Evolutionary conservation across 176 grass and related monocot genomes (phyloP).

Genomic region (Rhynchospora tenuis): DNA sequence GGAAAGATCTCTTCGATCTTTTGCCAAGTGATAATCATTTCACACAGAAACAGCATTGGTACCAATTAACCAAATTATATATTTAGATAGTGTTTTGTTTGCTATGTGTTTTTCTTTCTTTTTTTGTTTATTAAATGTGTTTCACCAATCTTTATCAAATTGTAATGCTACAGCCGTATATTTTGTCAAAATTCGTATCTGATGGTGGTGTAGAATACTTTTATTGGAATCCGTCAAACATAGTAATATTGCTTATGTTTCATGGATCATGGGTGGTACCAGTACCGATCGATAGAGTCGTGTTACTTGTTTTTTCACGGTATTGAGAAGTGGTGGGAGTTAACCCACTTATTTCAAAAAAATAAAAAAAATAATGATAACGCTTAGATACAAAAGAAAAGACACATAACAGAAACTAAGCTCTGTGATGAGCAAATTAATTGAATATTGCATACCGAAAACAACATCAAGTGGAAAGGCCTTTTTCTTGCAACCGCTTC

Average conservation of each 20-base stretch:
- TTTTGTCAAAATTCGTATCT: neutral
- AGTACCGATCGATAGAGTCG: too few species aligned
- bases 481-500: slow-evolving; percentile 9
- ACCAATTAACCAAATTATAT: neutral
- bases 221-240: neutral
- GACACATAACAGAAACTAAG: neutral
- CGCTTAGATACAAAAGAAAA: neutral
- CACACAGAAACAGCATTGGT: too few species aligned
- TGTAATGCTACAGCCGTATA: neutral
- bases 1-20: too few species aligned
- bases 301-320: too few species aligned
- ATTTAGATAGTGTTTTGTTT: neutral
- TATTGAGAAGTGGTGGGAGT: too few species aligned
- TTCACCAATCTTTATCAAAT: neutral
- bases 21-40: too few species aligned
- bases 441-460: neutral
- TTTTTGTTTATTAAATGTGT: neutral
- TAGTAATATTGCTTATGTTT: too few species aligned
- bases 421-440: neutral
- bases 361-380: neutral
- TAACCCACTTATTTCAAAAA: too few species aligned
- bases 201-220: neutral
- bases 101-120: neutral
- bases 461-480: neutral
- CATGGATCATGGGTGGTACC: too few species aligned